phyloP scores from a whole-genome alignment of 2,329 filamentous ascomycete genomes.

The Tolypocladium guangdongense region DNA sequence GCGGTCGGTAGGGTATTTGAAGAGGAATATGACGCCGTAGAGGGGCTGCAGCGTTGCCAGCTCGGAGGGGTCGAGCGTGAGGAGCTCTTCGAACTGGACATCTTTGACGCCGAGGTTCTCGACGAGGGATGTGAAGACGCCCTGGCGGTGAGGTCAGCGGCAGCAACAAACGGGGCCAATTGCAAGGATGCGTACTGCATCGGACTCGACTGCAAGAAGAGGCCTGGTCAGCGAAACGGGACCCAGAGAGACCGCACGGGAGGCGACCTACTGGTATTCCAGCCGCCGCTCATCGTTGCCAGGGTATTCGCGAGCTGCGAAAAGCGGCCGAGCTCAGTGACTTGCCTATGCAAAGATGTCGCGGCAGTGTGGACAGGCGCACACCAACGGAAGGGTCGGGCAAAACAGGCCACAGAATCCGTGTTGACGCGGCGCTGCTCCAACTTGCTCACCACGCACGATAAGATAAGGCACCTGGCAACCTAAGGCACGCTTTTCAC shows the following conservation, averaged over 20 bases:
- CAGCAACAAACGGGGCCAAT: background rate
- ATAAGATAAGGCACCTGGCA: too few relatives aligned
- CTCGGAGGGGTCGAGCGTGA: slow-evolving; percentile 71
- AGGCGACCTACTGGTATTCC: slow-evolving; percentile 68
- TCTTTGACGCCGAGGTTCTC: slow-evolving; percentile 82
- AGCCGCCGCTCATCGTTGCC: slow-evolving; percentile 61
- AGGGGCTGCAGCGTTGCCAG: slow-evolving; percentile 63
- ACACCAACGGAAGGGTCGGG: background rate
- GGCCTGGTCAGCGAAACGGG: slow-evolving; percentile 1
- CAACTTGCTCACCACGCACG: too few relatives aligned
- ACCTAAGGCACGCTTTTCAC: too few relatives aligned
- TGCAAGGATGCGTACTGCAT: slow-evolving; percentile 56
- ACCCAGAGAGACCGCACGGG: background rate
- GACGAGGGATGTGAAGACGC: slow-evolving; percentile 94
- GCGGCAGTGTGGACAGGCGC: too few relatives aligned
- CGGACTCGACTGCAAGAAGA: slow-evolving; percentile 62
- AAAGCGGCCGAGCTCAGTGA: background rate
- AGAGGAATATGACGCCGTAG: slow-evolving; percentile 97
- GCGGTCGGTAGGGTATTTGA: slow-evolving; percentile 78
- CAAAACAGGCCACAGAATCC: background rate
- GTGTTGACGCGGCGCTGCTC: too few relatives aligned
- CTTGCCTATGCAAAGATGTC: background rate
- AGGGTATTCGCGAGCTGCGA: background rate
- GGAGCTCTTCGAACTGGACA: slow-evolving; percentile 94
- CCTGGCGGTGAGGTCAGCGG: slow-evolving; percentile 32